phyloP scores from a whole-genome alignment of 345 rosid genomes.

The Carallia pectinifolia region DNA sequence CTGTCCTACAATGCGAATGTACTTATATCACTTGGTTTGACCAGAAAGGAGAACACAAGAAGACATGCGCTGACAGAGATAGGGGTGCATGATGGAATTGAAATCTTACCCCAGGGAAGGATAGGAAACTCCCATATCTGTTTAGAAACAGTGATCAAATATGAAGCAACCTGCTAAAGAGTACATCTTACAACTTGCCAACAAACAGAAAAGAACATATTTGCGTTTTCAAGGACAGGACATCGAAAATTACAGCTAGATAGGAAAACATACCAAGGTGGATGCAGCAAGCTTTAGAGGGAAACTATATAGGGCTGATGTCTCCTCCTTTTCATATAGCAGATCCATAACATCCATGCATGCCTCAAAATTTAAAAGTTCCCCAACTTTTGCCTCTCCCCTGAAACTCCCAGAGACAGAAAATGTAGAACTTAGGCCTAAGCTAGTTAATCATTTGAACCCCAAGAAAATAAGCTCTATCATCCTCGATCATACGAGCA shows the following conservation, averaged over 20 bases:
- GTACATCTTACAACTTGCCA: slow-evolving; percentile 14
- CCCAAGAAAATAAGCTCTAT: not conserved
- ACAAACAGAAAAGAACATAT: slow-evolving; percentile 2
- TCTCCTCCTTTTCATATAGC: slow-evolving; percentile 72
- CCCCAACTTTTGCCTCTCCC: slow-evolving; percentile 69
- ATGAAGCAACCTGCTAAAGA: slow-evolving; percentile 63
- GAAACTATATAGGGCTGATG: slow-evolving; percentile 43
- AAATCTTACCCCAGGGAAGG: slow-evolving; percentile 75
- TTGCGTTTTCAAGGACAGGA: not conserved
- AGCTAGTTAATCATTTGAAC: not conserved
- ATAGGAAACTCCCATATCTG: slow-evolving; percentile 74
- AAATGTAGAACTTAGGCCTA: not conserved
- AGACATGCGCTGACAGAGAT: not conserved
- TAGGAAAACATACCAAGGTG: slow-evolving; percentile 49
- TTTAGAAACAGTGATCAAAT: slow-evolving; percentile 61
- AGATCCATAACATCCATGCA: slow-evolving; percentile 91
- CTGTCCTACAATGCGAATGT: no score
- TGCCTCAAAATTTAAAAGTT: slow-evolving; percentile 58
- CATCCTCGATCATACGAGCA: not conserved
- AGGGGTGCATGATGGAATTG: not conserved
- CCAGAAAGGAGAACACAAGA: no score
- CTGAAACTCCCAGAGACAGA: slow-evolving; percentile 27
- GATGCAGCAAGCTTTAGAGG: slow-evolving; percentile 70
- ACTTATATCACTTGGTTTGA: no score
- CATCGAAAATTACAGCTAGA: not conserved